Base-by-base conservation (phyloP, 2,329 filamentous ascomycete genomes). In the Claviceps sp. region DNA sequence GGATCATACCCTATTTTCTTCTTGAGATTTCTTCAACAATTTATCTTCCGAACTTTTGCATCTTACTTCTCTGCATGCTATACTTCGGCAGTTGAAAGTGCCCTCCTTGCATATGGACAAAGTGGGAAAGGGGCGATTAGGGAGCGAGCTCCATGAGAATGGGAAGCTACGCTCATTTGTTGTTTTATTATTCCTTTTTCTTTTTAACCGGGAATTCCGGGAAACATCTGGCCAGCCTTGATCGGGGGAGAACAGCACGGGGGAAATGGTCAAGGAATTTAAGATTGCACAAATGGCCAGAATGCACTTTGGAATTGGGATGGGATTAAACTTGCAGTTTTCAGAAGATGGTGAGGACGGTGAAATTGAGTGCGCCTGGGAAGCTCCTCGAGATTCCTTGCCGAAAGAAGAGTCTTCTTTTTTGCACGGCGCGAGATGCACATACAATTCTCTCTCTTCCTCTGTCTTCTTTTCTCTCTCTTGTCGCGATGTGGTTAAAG, bases 1-100 rank as follows among this genome's bases (percentile, higher is more conserved):
- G 60, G 62, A 66, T 66, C 66, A 68, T 68, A 68, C 67, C 66
- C 65, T 49, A 53, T 57, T 58, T 56, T 56, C 16, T 30, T 46
- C 54, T 55, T 47, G 50, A 54, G 47, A 48, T 50, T 60, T 54
- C 50, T 58, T 56, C 58, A 56, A 54, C 49, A 52, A 58, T 60
- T 58, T 56, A 49, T 60, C 52, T 22, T 43, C 41, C 42, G n/a
- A 6, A 22, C 58, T 54, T 48, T 37, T 17, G 56, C 42, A 24
- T 55, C 50, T 59, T 61, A 55, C 26, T 59, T 56, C 60, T 58
- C 16, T 57, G 55, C 61, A 62, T 57, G 56, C 54, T 41, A 50
- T 55, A 56, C 58, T 56, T 53, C 22, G 43, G 49, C 57, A 50
- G 48, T 38, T 47, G 50, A 43, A 50, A 45, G 48, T 50, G 52